phyloP scores from a whole-genome alignment of 1,139 yeast species.

The Meyerozyma sp. region DNA sequence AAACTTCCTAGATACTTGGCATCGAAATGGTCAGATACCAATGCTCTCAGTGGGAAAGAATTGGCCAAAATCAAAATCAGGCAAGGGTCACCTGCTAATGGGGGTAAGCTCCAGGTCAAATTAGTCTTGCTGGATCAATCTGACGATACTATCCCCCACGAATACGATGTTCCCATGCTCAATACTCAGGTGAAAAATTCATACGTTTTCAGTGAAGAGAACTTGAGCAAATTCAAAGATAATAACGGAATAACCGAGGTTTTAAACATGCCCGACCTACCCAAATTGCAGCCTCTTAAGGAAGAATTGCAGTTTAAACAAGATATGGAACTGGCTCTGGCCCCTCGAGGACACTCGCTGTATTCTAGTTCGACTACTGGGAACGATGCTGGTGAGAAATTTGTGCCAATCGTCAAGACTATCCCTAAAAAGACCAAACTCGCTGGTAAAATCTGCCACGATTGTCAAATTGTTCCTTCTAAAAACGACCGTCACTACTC shows the following conservation, averaged over 20 bases:
- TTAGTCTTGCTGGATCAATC: constrained; percentile 43
- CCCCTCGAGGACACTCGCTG: constrained; percentile 1
- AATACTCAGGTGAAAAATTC: constrained; percentile 80
- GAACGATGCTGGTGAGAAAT: constrained; percentile 22
- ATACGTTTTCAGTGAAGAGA: constrained; percentile 87
- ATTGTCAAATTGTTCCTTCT: constrained; percentile 83
- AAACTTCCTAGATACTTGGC: constrained; percentile 84
- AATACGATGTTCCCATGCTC: constrained; percentile 73
- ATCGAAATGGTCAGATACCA: constrained; percentile 70
- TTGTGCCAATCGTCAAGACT: constrained; percentile 69
- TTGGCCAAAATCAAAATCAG: constrained; percentile 78
- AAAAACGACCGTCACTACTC: constrained; percentile 65
- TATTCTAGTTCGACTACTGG: constrained; percentile 2
- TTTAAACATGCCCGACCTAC: constrained; percentile 45
- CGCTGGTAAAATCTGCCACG: constrained; percentile 87
- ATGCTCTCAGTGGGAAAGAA: constrained; percentile 61
- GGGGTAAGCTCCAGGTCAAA: constrained; percentile 51
- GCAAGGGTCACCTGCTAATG: constrained; percentile 29
- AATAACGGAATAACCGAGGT: constrained; percentile 47
- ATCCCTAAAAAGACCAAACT: constrained; percentile 83
- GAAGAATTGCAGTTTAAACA: not conserved
- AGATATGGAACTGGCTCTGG: constrained; percentile 1
- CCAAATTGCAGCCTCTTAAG: constrained; percentile 27
- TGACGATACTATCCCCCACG: constrained; percentile 61
- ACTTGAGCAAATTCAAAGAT: constrained; percentile 56